Conservation (phyloP, 441 rosid species). For the Brassica balearica region DNA sequence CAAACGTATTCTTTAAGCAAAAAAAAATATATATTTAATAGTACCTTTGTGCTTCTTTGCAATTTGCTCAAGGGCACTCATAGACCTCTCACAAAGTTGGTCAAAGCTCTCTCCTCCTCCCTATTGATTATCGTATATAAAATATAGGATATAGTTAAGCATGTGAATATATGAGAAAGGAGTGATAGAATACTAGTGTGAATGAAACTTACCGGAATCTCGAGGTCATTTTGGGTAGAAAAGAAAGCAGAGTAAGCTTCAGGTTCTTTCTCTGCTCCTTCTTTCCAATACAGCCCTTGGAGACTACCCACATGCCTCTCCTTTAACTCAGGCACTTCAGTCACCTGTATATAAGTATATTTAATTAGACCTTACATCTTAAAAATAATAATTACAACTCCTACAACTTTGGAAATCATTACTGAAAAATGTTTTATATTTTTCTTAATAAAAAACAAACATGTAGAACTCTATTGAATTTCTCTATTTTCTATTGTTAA, state of each 20-base stretch:
- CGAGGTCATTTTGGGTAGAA: conserved; percentile 47
- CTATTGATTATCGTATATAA: background rate
- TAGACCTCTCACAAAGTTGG: conserved; percentile 54
- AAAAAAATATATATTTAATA: background rate
- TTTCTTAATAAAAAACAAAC: background rate
- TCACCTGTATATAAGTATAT: conserved; percentile 34
- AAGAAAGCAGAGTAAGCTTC: conserved; percentile 46
- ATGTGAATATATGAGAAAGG: background rate
- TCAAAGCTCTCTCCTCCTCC: conserved; percentile 67
- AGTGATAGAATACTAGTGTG: background rate
- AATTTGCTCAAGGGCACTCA: conserved; percentile 47
- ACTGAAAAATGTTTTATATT: background rate
- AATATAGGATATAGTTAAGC: background rate
- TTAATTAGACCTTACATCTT: background rate
- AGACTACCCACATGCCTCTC: conserved; percentile 51
- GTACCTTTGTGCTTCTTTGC: conserved; percentile 54
- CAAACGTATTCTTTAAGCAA: background rate
- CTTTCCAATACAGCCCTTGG: conserved; percentile 43
- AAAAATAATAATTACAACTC: background rate
- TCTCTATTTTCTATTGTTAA: background rate
- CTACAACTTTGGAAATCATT: conserved; percentile 3
- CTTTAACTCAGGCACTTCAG: conserved; percentile 42
- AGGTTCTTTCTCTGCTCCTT: conserved; percentile 44
- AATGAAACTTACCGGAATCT: conserved; percentile 43
- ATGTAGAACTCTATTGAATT: background rate